phyloP scores from a whole-genome alignment of 257 asterid species.

The Ilex asprella region DNA sequence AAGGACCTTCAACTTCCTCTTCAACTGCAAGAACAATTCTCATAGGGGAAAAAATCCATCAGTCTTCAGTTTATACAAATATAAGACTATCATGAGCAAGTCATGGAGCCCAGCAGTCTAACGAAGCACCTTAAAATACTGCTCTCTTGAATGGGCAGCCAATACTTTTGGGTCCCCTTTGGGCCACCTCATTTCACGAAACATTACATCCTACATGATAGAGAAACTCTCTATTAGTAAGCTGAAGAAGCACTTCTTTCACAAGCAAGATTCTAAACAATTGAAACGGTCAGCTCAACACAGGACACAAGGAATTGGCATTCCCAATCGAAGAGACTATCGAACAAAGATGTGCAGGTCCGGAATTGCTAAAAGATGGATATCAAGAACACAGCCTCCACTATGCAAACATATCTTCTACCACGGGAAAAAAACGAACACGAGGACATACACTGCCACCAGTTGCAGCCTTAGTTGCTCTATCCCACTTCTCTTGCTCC shows the following conservation, averaged over 20 bases:
- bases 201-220: conserved; percentile 60
- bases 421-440: neutral
- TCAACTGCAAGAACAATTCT: conserved; percentile 47
- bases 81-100: neutral
- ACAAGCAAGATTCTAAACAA: neutral
- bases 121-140: conserved; percentile 57
- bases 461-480: conserved; percentile 83
- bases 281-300: conserved; percentile 6
- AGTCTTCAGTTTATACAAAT: neutral
- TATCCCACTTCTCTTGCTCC: conserved; percentile 90
- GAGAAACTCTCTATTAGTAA: conserved; percentile 1
- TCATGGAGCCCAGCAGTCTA: neutral
- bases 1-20: conserved; percentile 63
- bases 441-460: conserved; percentile 77
- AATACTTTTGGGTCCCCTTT: conserved; percentile 75
- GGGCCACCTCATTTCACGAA: conserved; percentile 58
- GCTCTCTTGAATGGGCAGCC: conserved; percentile 85
- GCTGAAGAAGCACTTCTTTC: neutral
- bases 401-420: too few relatives aligned
- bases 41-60: conserved; percentile 8
- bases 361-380: neutral
- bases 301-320: conserved; percentile 2
- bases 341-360: neutral
- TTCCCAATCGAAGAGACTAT: neutral
- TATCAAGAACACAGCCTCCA: too few relatives aligned